A percentile compares a stretch with the other conserved stretches of the same genome.
phyloP scores from a whole-genome alignment of 1,284 basidiomycete species.

The Caloboletus inedulis region DNA sequence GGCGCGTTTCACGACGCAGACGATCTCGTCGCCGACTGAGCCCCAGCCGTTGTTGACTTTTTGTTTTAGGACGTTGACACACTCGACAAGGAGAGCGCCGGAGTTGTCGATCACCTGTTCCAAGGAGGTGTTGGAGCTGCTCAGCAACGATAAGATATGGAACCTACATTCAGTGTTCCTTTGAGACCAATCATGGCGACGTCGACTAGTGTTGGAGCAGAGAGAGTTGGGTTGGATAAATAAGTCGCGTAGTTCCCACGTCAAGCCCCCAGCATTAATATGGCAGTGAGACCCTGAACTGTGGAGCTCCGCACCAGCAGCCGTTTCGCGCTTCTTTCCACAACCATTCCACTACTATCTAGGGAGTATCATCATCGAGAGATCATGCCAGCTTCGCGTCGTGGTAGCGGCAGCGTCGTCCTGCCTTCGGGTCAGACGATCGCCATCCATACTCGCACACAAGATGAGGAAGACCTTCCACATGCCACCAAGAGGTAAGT shows the following conservation, averaged over 20 bases:
- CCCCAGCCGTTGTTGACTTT: slow-evolving; percentile 90
- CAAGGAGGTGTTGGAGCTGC: background rate
- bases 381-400: slow-evolving; percentile 62
- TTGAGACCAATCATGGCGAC: slow-evolving; percentile 89
- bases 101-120: slow-evolving; percentile 95
- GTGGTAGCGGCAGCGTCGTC: slow-evolving; percentile 70
- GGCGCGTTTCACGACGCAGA: slow-evolving; percentile 93
- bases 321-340: slow-evolving; percentile 21
- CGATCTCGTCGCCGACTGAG: slow-evolving; percentile 90
- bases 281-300: slow-evolving; percentile 1
- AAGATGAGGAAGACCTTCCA: slow-evolving; percentile 78
- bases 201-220: background rate
- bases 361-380: background rate
- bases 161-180: slow-evolving; percentile 75
- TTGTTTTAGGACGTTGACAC: slow-evolving; percentile 95
- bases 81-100: slow-evolving; percentile 93
- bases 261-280: background rate
- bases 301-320: slow-evolving; percentile 14
- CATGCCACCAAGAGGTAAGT: slow-evolving; percentile 79
- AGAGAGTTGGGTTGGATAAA: slow-evolving; percentile 2
- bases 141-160: background rate
- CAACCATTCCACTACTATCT: slow-evolving; percentile 6
- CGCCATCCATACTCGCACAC: slow-evolving; percentile 50
- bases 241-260: slow-evolving; percentile 26
- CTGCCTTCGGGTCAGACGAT: slow-evolving; percentile 73